Percentiles rank a stretch among this genome's conserved stretches.
Evolutionary conservation across 768 basidiomycete genomes (phyloP).

Genomic region (Gymnopilus junonius): DNA sequence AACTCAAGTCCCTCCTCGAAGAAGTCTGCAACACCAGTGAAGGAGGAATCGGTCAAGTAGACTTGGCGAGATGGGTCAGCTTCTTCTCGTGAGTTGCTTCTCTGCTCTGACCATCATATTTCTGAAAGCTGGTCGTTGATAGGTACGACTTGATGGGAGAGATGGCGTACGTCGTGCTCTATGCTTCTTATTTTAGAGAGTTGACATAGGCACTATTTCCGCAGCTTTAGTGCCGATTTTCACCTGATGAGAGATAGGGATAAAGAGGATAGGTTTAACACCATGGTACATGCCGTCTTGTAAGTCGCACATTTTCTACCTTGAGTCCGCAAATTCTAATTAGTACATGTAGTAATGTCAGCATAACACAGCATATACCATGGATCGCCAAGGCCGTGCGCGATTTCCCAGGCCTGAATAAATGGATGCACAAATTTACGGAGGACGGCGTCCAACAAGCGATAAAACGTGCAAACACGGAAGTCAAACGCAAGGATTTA

Average conservation of each 20-base stretch:
- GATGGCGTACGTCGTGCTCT: slow-evolving; percentile 37
- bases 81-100: slow-evolving; percentile 38
- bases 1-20: slow-evolving; percentile 27
- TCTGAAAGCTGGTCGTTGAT: neutral
- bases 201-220: neutral
- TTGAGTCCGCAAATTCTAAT: neutral
- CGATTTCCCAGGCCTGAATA: slow-evolving; percentile 14
- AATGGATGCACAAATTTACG: slow-evolving; percentile 16
- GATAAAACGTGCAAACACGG: slow-evolving; percentile 19
- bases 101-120: neutral
- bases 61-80: slow-evolving; percentile 39
- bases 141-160: slow-evolving; percentile 46
- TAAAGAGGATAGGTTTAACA: slow-evolving; percentile 22
- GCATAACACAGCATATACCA: slow-evolving; percentile 27
- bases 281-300: slow-evolving; percentile 25
- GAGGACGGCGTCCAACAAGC: slow-evolving; percentile 22
- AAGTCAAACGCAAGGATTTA: slow-evolving; percentile 27
- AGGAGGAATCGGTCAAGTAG: slow-evolving; percentile 22
- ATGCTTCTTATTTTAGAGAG: neutral
- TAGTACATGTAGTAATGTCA: slow-evolving; percentile 14
- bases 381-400: slow-evolving; percentile 21
- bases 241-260: slow-evolving; percentile 32
- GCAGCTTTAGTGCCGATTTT: slow-evolving; percentile 35
- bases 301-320: slow-evolving; percentile 4
- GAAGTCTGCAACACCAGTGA: slow-evolving; percentile 10